A percentile compares a stretch with the other conserved stretches of the same genome.
These are phyloP conservation scores for Ceratocystis ficicola DNA, from an alignment of 2,329 filamentous ascomycete genomes.

Conservation along the genomic window DNA sequence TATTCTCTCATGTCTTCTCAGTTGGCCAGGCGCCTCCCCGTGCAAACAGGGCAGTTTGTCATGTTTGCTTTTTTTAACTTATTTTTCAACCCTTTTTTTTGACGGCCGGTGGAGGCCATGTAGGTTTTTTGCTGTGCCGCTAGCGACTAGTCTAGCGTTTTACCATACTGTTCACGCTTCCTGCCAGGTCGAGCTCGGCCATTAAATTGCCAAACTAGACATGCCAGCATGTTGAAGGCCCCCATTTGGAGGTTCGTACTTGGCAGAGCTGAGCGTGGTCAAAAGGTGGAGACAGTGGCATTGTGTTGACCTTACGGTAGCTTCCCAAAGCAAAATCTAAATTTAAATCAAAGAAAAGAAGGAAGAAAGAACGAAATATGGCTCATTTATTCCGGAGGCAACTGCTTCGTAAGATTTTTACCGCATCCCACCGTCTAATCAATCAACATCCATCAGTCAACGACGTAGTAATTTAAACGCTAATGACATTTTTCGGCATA, in stretches of 20 bases:
- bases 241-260: not conserved
- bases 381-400: not conserved
- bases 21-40: not conserved
- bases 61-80: not conserved
- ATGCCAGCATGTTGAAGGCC: not conserved
- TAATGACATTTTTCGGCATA: not conserved
- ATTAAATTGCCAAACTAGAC: too few species aligned
- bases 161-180: not conserved
- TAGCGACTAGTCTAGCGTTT: conserved; percentile 4
- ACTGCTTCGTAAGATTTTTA: not conserved
- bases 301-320: not conserved
- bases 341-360: not conserved
- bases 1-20: not conserved
- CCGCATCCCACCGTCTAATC: not conserved
- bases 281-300: conserved; percentile 5
- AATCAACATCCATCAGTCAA: not conserved
- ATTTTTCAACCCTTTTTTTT: not conserved
- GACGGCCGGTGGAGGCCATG: not conserved
- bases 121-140: conserved; percentile 2
- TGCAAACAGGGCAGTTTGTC: not conserved
- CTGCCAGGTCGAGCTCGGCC: not conserved
- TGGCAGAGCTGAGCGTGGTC: not conserved
- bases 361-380: not conserved
- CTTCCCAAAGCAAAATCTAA: not conserved
- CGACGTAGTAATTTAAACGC: not conserved